Base-by-base conservation (phyloP, 1,139 yeast genomes). In the Eremothecium sinecaudum region DNA sequence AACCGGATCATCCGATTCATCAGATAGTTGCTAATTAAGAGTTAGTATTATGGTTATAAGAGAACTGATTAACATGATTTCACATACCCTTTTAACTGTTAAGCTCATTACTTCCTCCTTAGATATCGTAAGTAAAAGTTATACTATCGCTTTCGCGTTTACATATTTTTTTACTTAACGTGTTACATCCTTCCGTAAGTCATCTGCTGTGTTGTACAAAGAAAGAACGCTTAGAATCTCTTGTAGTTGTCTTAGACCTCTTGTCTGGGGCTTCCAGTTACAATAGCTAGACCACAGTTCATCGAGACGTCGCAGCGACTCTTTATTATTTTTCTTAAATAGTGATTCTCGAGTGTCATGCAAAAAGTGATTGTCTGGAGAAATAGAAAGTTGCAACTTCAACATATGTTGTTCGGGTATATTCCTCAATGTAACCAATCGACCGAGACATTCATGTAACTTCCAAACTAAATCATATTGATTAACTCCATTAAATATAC, bases 401-500 rank as follows among this genome's bases (percentile, higher is more conserved):
- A 39, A 34, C 3, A 19, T 11, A 4, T 44, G 45, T n/a, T 27
- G 30, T 14, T 27, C 32, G 2, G 61, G 60, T 16, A 57, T 32
- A 33, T 52, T 55, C 26, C 45, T 45, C 11, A 55, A 27, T 13
- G 37, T 42, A 16, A 50, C 40, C 26, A 53, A 51, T 10, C 45
- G 43, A 2, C 56, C 45, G 11, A 53, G 36, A 14, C 47, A 46
- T 36, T 55, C 60, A 33, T 56, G 59, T 9, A 57, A 45, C 31
- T 51, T 55, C 62, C 62, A 57, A 3, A 57, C 61, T 23, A 57
- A 38, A 33, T 56, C 57, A 34, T 53, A 56, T 34, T 57, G 61
- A 32, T 51, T 52, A 5, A 46, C 51, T 2, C 50, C 45, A 18
- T 48, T 48, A 13, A 50, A 37, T 8, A 52, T 53, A 32, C 55